These are phyloP conservation scores for Aspergillus ibericus DNA, from an alignment of 2,329 filamentous ascomycete species.

Conservation along the genomic window DNA sequence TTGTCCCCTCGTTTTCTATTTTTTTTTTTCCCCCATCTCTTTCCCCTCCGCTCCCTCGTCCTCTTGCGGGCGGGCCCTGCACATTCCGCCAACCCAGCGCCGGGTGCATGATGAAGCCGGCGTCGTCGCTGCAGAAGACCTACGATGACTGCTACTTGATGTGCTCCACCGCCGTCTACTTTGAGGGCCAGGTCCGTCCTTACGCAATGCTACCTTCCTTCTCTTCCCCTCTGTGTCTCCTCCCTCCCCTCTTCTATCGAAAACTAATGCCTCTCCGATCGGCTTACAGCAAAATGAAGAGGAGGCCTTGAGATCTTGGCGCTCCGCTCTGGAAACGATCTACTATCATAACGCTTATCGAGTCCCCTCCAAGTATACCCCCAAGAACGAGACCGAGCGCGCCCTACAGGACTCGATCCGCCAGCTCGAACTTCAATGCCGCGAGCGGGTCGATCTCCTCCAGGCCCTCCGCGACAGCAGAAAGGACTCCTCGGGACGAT, in stretches of 20 bases:
- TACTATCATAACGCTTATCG: conserved; percentile 80
- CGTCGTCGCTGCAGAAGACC: conserved; percentile 86
- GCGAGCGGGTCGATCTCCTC: conserved; percentile 85
- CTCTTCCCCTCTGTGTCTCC: background rate
- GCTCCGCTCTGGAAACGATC: conserved; percentile 81
- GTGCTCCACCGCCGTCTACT: conserved; percentile 94
- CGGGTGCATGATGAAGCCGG: conserved; percentile 56
- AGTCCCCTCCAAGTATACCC: conserved; percentile 66
- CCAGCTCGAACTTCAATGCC: conserved; percentile 85
- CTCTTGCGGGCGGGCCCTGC: conserved; percentile 26
- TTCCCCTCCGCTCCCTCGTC: conserved; percentile 12
- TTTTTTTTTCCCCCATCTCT: conserved; percentile 1
- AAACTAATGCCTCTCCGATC: background rate
- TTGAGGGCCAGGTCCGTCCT: conserved; percentile 76
- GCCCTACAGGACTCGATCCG: conserved; percentile 77
- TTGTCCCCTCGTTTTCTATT: background rate
- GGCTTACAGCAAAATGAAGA: conserved; percentile 74
- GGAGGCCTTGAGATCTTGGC: conserved; percentile 90
- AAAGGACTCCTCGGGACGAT: conserved; percentile 45
- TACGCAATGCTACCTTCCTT: background rate
- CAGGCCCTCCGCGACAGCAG: conserved; percentile 72
- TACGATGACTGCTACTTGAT: conserved; percentile 96
- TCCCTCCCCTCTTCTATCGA: background rate
- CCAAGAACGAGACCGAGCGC: conserved; percentile 79
- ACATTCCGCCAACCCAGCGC: conserved; percentile 13